phyloP scores from a whole-genome alignment of 148 eudicot species.

The Dianthus caryophyllus region DNA sequence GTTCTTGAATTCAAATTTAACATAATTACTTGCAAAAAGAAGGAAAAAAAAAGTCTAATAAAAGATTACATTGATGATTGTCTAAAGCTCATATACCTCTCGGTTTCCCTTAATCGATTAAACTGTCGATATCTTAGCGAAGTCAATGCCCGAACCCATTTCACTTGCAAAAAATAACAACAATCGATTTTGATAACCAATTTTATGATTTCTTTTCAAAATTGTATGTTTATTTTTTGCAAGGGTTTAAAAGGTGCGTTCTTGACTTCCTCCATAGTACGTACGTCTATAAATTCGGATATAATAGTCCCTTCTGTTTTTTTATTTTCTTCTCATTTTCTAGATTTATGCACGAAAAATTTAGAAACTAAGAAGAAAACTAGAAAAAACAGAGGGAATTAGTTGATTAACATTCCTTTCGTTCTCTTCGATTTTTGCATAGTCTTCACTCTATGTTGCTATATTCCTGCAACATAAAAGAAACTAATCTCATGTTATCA shows the following conservation, averaged over 20 bases:
- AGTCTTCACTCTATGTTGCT: too few relatives aligned
- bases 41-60: conserved; percentile 14
- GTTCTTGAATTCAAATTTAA: conserved; percentile 18
- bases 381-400: too few relatives aligned
- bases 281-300: conserved; percentile 10
- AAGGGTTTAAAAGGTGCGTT: conserved; percentile 84
- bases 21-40: conserved; percentile 29
- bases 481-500: too few relatives aligned
- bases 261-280: conserved; percentile 78
- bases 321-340: neutral
- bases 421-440: too few relatives aligned
- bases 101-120: conserved; percentile 12
- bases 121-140: conserved; percentile 21
- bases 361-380: too few relatives aligned
- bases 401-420: too few relatives aligned
- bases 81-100: conserved; percentile 19
- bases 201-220: neutral
- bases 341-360: neutral
- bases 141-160: conserved; percentile 98
- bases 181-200: neutral
- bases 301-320: conserved; percentile 21
- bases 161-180: conserved; percentile 39
- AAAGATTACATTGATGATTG: neutral
- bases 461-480: too few relatives aligned
- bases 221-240: conserved; percentile 25